Conservation (phyloP, 176 grass and related monocot species). For the Rhynchospora pubera region DNA sequence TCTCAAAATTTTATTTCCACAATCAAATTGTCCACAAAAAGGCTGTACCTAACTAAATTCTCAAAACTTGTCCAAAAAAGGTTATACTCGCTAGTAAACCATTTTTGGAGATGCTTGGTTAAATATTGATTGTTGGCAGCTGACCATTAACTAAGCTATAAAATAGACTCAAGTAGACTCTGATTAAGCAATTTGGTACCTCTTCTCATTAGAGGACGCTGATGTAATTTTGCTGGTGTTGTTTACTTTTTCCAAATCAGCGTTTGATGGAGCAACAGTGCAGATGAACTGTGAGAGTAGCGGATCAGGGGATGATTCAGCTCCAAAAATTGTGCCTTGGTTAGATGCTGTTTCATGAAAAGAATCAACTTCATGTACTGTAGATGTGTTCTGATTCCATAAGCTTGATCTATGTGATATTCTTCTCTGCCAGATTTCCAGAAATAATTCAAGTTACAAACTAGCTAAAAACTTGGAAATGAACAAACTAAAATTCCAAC, state of each 20-base stretch:
- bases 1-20: background rate
- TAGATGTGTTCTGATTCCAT: conserved; percentile 19
- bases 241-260: background rate
- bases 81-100: background rate
- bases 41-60: background rate
- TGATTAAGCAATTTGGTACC: conserved; percentile 26
- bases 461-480: background rate
- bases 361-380: conserved; percentile 31
- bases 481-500: background rate
- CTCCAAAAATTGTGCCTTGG: conserved; percentile 20
- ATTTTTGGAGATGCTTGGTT: background rate
- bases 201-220: conserved; percentile 22
- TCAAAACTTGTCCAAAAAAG: background rate
- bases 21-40: background rate
- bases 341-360: conserved; percentile 24
- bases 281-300: conserved; percentile 69
- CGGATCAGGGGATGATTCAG: conserved; percentile 50
- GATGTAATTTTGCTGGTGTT: background rate
- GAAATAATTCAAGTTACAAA: background rate
- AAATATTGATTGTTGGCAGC: background rate
- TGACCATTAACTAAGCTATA: background rate
- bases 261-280: background rate
- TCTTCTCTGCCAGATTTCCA: conserved; percentile 45
- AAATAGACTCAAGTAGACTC: background rate
- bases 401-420: conserved; percentile 49